Evolutionary conservation across 2,329 filamentous ascomycete species (phyloP).

Genomic region (Monosporascus sp.): DNA sequence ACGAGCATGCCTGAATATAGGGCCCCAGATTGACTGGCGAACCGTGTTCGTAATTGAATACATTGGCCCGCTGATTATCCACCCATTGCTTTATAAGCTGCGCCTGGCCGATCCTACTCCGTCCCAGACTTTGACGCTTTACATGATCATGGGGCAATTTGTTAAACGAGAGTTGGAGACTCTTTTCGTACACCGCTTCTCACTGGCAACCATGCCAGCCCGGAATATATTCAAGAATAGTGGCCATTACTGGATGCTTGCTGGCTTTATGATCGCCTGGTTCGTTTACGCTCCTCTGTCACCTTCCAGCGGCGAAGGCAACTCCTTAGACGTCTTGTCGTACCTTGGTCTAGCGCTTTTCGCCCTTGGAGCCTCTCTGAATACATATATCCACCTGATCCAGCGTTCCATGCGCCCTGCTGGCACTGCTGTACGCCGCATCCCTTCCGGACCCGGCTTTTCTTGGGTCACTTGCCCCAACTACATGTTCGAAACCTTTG

Average conservation of each 20-base stretch:
- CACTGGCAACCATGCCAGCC: slow-evolving; percentile 64
- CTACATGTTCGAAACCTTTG: slow-evolving; percentile 63
- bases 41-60: slow-evolving; percentile 1
- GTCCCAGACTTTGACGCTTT: not conserved
- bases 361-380: slow-evolving; percentile 59
- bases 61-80: not conserved
- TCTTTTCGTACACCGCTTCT: slow-evolving; percentile 68
- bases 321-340: not conserved
- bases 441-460: slow-evolving; percentile 63
- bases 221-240: slow-evolving; percentile 69
- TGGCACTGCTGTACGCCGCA: slow-evolving; percentile 60
- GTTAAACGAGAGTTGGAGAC: slow-evolving; percentile 69
- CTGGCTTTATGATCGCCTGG: slow-evolving; percentile 60
- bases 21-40: slow-evolving; percentile 1
- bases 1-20: not conserved
- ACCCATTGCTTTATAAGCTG: not conserved
- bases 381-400: slow-evolving; percentile 57
- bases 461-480: slow-evolving; percentile 66
- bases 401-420: slow-evolving; percentile 56
- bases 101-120: not conserved
- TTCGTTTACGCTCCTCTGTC: slow-evolving; percentile 49
- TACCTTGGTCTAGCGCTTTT: slow-evolving; percentile 26
- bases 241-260: slow-evolving; percentile 65
- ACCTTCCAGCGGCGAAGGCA: not conserved
- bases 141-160: slow-evolving; percentile 44